phyloP scores from a whole-genome alignment of 306 rosid genomes.

The Fagus sylvatica region DNA sequence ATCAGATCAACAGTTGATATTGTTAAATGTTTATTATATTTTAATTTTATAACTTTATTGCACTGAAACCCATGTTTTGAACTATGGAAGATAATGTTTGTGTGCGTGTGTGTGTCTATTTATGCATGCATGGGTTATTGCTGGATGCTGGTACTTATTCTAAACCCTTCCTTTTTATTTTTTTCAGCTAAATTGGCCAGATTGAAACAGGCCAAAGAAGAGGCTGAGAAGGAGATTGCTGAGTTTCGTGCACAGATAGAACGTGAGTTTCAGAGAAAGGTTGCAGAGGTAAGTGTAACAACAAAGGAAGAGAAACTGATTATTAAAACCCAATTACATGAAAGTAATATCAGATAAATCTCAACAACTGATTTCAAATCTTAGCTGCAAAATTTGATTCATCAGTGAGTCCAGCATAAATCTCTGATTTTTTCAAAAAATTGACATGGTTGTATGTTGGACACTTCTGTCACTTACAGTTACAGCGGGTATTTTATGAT shows the following conservation, averaged over 20 bases:
- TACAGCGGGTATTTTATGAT: background rate
- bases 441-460: background rate
- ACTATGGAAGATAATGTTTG: background rate
- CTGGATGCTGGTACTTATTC: constrained; percentile 12
- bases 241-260: constrained; percentile 82
- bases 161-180: constrained; percentile 9
- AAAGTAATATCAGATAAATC: background rate
- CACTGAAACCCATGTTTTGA: background rate
- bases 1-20: background rate
- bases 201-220: constrained; percentile 92
- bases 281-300: constrained; percentile 50
- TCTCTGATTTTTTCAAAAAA: background rate
- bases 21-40: background rate
- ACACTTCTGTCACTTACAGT: background rate
- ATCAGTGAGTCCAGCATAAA: too few relatives aligned
- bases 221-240: constrained; percentile 82
- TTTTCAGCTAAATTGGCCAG: constrained; percentile 75
- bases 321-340: background rate
- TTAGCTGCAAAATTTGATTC: background rate
- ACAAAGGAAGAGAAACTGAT: background rate
- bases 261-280: constrained; percentile 72
- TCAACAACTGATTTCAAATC: background rate
- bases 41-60: background rate
- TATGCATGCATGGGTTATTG: background rate
- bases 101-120: too few relatives aligned